Evolutionary conservation across 805 yeast genomes (phyloP), one percentile per base, ranked within the genome.

Genomic region (Teunomyces panamensis): DNA sequence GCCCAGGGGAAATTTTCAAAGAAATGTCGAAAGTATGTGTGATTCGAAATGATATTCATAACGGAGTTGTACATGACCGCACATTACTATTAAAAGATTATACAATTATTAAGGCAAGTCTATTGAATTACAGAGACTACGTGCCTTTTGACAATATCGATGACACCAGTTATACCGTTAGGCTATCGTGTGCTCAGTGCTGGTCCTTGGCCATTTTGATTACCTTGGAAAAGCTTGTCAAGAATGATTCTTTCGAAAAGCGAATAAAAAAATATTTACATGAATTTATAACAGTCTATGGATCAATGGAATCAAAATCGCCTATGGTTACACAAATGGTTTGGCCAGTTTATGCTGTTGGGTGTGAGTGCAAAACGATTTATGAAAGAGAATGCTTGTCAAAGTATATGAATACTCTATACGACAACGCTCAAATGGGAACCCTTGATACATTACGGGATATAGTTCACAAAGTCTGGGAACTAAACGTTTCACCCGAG

Each of bases 311-410:
- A 13, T 59, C 75, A 1, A 56, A 58, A 4, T 71, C 79, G 1
- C 81, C 84, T 1, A 60, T 73, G 14, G 75, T 77, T 4, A 79
- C 83, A 4, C 85, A 80, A 54, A 80, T 80, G 84, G 83, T 80
- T 4, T 80, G 84, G 84, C 85, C 85, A 0, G 66, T 80, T 2
- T 78, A 75, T 55, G 76, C 76, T 11, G 64, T 80, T 34, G 79
- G 75, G 4, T 66, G 81, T 43, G 73, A 72, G 48, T 73, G 80
- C 45, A 55, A 56, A 9, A 62, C 69, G 0, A 56, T 45, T 0
- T 60, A 53, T 10, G 77, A 75, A 42, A 55, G 73, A 44, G 39
- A 47, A 1, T 49, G 49, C 8, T 50, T 77, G 30, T 56, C 55
- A 41, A 45, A 49, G 16, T 73, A 63, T 52, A 69, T 77, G 67